These are phyloP conservation scores for Boletus rubropictus DNA, from an alignment of 768 basidiomycete genomes.

Conservation along the genomic window DNA sequence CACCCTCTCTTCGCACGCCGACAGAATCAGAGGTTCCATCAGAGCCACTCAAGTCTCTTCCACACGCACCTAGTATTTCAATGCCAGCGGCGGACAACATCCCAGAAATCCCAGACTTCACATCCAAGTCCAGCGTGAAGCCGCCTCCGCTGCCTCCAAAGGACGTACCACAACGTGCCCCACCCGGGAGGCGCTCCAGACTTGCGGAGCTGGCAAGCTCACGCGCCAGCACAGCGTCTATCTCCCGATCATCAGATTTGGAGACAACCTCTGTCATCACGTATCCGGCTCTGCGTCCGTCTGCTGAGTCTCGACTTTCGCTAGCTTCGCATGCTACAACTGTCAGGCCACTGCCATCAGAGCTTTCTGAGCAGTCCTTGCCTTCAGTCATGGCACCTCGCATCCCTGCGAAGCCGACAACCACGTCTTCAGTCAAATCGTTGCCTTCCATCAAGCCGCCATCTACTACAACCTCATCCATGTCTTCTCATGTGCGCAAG, in stretches of 20 bases:
- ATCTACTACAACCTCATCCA: slow-evolving; percentile 40
- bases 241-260: slow-evolving; percentile 50
- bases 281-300: slow-evolving; percentile 66
- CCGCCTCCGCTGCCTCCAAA: slow-evolving; percentile 23
- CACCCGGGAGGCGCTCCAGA: slow-evolving; percentile 50
- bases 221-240: slow-evolving; percentile 45
- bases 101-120: slow-evolving; percentile 51
- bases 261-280: slow-evolving; percentile 63
- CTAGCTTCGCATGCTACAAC: slow-evolving; percentile 24
- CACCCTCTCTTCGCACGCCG: slow-evolving; percentile 48
- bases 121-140: slow-evolving; percentile 40
- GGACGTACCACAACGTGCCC: slow-evolving; percentile 20
- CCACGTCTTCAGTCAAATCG: slow-evolving; percentile 23
- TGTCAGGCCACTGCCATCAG: slow-evolving; percentile 8
- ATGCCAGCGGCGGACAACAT: slow-evolving; percentile 44
- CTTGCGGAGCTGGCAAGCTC: slow-evolving; percentile 65
- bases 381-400: slow-evolving; percentile 21
- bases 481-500: slow-evolving; percentile 54
- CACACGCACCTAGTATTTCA: slow-evolving; percentile 38
- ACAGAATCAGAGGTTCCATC: slow-evolving; percentile 32
- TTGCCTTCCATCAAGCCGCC: slow-evolving; percentile 21
- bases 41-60: slow-evolving; percentile 33
- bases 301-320: slow-evolving; percentile 46
- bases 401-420: slow-evolving; percentile 12
- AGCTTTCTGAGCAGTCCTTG: slow-evolving; percentile 17